phyloP scores from a whole-genome alignment of 192 early-diverging fungal species.

The Phycomyces nitens region DNA sequence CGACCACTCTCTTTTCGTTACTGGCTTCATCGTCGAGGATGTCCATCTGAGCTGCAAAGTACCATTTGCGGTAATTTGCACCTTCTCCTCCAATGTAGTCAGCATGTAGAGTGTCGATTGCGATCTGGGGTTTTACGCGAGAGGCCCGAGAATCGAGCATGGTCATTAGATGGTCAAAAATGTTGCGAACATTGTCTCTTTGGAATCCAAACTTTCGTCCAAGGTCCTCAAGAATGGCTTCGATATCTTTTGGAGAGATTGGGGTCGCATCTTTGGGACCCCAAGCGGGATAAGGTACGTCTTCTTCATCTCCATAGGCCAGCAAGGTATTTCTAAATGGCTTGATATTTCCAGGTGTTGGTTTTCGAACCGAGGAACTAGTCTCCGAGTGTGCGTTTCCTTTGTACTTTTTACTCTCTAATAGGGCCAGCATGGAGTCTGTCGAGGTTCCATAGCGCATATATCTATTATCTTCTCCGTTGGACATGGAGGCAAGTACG shows the following conservation, averaged over 20 bases:
- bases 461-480: conserved; percentile 65
- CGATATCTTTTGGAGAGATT: conserved; percentile 62
- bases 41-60: conserved; percentile 71
- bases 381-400: conserved; percentile 18
- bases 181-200: conserved; percentile 70
- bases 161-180: conserved; percentile 72
- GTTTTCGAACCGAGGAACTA: conserved; percentile 1
- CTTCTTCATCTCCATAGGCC: conserved; percentile 3
- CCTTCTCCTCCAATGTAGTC: conserved; percentile 79
- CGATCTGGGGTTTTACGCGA: conserved; percentile 66
- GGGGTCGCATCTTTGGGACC: conserved; percentile 51
- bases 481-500: conserved; percentile 26
- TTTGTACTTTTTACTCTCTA: conserved; percentile 57
- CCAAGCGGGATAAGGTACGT: conserved; percentile 45
- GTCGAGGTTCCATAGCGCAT: conserved; percentile 65
- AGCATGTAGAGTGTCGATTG: conserved; percentile 69
- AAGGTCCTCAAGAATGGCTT: conserved; percentile 65
- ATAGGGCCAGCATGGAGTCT: conserved; percentile 62
- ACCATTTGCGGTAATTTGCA: conserved; percentile 83
- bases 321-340: conserved; percentile 1
- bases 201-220: conserved; percentile 76
- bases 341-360: background rate
- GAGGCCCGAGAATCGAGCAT: conserved; percentile 79
- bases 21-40: conserved; percentile 21
- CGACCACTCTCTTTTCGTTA: conserved; percentile 23